Evolutionary conservation across 495 filamentous ascomycete genomes (phyloP), one percentile per base, ranked within the genome.

Genomic region (Daldinia concentrica): DNA sequence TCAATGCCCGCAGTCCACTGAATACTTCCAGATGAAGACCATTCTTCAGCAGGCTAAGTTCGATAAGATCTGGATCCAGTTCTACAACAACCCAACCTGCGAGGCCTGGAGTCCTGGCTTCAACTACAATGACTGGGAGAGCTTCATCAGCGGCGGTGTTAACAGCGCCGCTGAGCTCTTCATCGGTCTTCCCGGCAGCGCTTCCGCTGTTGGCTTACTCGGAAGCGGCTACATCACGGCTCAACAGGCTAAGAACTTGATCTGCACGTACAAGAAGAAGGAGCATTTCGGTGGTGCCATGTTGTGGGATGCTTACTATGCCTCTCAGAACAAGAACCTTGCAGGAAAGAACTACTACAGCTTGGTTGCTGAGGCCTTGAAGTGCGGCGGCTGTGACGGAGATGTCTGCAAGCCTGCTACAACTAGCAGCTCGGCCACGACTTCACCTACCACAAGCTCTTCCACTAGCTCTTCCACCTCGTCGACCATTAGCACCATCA

Each of bases 1-100:
- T 45, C 87, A 91, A 66, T 92, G 90, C 76, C 85, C 88, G 2
- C 83, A 86, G 55, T 80, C 81, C 1, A 80, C 85, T 37, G 68
- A 79, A 9, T 82, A 84, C 29, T 86, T 89, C 73, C 83, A 80
- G 64, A 80, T 83, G 79, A 75, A 87, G 69, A 77, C 80, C 4
- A 84, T 89, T 67, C 85, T 92, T 60, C 72, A 86, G 55, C 76
- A 80, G 2, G 79, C 83, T 12, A 59, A 73, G 4, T 87, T 91
- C 57, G 90, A 92, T 69, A 86, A 85, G 27, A 79, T 92, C n/a
- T 92, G 86, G 76, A 82, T 91, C 19, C 90, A 91, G 76, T 92
- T 91, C 81, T 91, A 92, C 82, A 90, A 92, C 85, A 90, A 91
- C 82, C 83, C 76, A 7, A 83, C 80, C 67, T 89, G 89, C 64